Percentiles rank a stretch among this genome's conserved stretches.
Evolutionary conservation across 2,329 filamentous ascomycete genomes (phyloP).

Genomic region (Alternaria triticimaculans): DNA sequence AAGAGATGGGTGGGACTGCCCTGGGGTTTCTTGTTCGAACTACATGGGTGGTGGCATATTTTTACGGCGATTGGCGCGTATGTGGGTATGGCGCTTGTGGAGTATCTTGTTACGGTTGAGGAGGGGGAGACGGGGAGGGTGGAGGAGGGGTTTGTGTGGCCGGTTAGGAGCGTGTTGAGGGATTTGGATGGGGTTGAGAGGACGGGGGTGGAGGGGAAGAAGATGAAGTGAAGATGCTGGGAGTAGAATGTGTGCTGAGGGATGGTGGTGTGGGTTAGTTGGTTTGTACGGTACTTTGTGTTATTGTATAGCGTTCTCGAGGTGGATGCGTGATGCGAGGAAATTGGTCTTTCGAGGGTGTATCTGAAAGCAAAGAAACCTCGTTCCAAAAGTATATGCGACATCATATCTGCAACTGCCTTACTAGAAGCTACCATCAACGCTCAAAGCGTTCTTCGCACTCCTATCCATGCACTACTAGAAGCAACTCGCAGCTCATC

Average conservation of each 20-base stretch:
- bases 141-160: constrained; percentile 48
- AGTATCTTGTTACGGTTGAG: constrained; percentile 45
- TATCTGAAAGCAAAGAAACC: not conserved
- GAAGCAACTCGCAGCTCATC: not conserved
- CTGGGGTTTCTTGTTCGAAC: constrained; percentile 62
- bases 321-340: not conserved
- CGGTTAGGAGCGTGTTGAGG: constrained; percentile 38
- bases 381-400: accelerated
- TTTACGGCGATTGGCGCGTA: constrained; percentile 64
- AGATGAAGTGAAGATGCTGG: constrained; percentile 7
- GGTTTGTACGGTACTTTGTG: not conserved
- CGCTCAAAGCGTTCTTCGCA: not conserved
- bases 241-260: not conserved
- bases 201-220: constrained; percentile 18
- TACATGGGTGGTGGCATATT: constrained; percentile 71
- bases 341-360: accelerated
- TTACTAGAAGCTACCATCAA: no score
- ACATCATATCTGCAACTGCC: accelerated
- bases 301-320: not conserved
- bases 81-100: constrained; percentile 47
- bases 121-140: constrained; percentile 32
- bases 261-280: not conserved
- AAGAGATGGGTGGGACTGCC: constrained; percentile 60
- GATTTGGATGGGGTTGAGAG: constrained; percentile 30
- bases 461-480: not conserved